A percentile compares a stretch with the other conserved stretches of the same genome.
Conservation (phyloP, 2,329 filamentous ascomycete species). For the Monosporascus sp. region DNA sequence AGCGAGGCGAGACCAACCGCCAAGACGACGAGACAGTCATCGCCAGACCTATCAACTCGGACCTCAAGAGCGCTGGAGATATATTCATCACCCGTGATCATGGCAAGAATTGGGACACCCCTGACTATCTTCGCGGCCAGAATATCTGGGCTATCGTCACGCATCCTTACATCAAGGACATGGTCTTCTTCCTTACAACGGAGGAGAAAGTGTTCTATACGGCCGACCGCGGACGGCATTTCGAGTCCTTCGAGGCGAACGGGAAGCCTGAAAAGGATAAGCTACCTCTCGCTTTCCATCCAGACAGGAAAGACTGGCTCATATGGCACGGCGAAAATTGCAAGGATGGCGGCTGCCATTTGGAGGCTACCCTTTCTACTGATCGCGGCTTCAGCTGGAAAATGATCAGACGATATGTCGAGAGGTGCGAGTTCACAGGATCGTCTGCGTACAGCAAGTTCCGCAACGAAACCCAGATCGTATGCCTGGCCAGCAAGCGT, state of each 20-base stretch:
- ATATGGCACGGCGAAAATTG: conserved; percentile 83
- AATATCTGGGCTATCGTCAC: conserved; percentile 67
- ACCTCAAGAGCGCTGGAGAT: conserved; percentile 44
- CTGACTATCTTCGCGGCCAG: conserved; percentile 61
- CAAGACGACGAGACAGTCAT: conserved; percentile 69
- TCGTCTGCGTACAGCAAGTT: conserved; percentile 48
- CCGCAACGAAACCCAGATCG: conserved; percentile 49
- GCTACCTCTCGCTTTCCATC: conserved; percentile 70
- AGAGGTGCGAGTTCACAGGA: conserved; percentile 82
- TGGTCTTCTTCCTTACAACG: conserved; percentile 78
- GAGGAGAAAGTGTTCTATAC: conserved; percentile 69
- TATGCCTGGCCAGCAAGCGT: conserved; percentile 58
- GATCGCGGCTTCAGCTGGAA: conserved; percentile 81
- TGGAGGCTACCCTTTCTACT: conserved; percentile 68
- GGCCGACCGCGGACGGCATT: conserved; percentile 67
- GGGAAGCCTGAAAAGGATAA: conserved; percentile 39
- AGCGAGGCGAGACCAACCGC: conserved; percentile 61
- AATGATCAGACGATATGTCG: conserved; percentile 65
- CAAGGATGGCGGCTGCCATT: conserved; percentile 56
- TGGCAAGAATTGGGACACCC: conserved; percentile 74
- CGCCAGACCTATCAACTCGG: conserved; percentile 43
- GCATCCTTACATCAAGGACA: conserved; percentile 76
- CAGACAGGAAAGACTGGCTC: conserved; percentile 79
- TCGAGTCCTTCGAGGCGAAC: conserved; percentile 69
- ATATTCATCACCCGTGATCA: conserved; percentile 78